phyloP scores from a whole-genome alignment of 176 grass and related monocot species.

The Musa beccarii region DNA sequence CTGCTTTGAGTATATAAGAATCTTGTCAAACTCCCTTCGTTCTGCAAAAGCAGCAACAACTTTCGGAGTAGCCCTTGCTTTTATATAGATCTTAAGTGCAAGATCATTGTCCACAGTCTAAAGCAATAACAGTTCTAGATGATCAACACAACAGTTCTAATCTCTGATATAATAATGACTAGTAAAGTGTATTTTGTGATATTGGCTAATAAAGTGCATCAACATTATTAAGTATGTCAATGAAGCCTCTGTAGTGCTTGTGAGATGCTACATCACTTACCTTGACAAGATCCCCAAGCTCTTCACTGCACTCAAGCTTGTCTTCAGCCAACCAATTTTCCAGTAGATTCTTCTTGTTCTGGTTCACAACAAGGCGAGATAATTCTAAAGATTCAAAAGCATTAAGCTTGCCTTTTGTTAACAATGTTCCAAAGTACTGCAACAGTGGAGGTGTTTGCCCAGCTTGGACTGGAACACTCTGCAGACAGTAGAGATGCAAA shows the following conservation, averaged over 20 bases:
- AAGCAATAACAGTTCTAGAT: not conserved
- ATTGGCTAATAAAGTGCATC: not conserved
- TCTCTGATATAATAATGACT: no score
- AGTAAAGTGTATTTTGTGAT: no score
- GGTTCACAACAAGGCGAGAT: constrained; percentile 89
- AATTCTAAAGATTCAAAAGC: constrained; percentile 75
- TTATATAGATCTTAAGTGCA: constrained; percentile 20
- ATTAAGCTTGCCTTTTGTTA: constrained; percentile 92
- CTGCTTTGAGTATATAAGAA: constrained; percentile 93
- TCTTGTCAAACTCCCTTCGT: constrained; percentile 46
- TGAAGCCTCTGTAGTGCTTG: not conserved
- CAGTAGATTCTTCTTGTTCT: constrained; percentile 94
- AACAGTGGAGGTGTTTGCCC: constrained; percentile 22
- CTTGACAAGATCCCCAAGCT: constrained; percentile 87
- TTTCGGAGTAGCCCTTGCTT: constrained; percentile 21
- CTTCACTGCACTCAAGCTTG: constrained; percentile 91
- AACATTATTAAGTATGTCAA: not conserved
- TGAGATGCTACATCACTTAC: constrained; percentile 20
- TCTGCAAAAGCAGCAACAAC: constrained; percentile 24
- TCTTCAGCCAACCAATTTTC: constrained; percentile 91
- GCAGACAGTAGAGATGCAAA: not conserved
- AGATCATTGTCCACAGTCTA: constrained; percentile 23
- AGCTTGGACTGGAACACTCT: constrained; percentile 18
- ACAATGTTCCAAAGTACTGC: constrained; percentile 79
- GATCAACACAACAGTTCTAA: no score